Evolutionary conservation across 179 eudicot genomes (phyloP), one percentile per base, ranked within the genome.

Genomic region (Spergularia azorica): DNA sequence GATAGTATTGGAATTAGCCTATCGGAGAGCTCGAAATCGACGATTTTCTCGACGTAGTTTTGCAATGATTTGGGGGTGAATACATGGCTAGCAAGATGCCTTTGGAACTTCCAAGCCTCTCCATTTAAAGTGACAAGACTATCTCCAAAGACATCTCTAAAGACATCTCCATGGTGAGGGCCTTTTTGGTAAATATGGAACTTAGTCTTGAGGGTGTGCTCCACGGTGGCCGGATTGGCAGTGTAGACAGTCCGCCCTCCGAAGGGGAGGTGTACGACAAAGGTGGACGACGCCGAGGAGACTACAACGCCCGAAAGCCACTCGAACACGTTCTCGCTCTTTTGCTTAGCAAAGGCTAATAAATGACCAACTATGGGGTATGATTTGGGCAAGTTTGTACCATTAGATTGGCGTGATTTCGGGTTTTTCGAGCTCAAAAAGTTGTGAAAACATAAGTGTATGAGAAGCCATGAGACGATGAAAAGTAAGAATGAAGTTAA

Each of bases 81-180:
- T 32, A 85, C 87, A 74, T 86, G 86, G 73, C 91, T 87, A 0
- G 92, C 74, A 20, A 89, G 67, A 59, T 87, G 87, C 4, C 95
- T 73, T 54, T 86, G 88, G 74, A 86, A 82, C 79, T 83, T 87
- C 92, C 92, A 90, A 0, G 13, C 74, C 0, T 77, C 80, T 39
- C 87, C 86, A 67, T 90, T 89, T 56, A 77, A 75, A 65, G 87
- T 89, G 71, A 89, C 82, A 12, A 90, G 84, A 26, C 90, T 88
- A 62, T 89, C 80, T 9, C 95, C 95, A 9, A 90, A 76, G 3
- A 89, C 64, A 58, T 89, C 92, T 12, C 67, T 14, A 8, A 85
- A 80, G 38, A 59, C 67, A 10, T 5, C 10, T 21, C 74, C 69
- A 20, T 82, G 84, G 26, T 12, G 15, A 9, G 80, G 75, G 2